phyloP scores from a whole-genome alignment of 768 basidiomycete genomes.

The Lentinula lateritia region DNA sequence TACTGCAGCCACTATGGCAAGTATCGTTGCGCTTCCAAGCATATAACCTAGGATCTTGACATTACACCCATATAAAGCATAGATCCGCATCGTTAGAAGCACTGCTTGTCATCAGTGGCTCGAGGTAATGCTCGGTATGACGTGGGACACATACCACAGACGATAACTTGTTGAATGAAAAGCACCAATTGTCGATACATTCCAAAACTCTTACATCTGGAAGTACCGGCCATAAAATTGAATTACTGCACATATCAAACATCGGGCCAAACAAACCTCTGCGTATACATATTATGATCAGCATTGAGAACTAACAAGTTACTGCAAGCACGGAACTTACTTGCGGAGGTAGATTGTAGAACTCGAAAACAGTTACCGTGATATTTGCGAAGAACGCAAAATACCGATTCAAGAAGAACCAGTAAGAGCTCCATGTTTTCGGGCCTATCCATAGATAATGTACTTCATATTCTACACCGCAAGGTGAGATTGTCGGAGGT shows the following conservation, averaged over 20 bases:
- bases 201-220: constrained; percentile 20
- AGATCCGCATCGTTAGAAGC: constrained; percentile 41
- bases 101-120: constrained; percentile 18
- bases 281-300: background rate
- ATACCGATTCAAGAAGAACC: constrained; percentile 20
- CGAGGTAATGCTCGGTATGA: background rate
- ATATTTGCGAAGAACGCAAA: constrained; percentile 13
- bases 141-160: constrained; percentile 20
- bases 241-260: background rate
- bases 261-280: background rate
- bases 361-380: constrained; percentile 7
- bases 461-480: constrained; percentile 12
- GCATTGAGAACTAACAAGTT: background rate
- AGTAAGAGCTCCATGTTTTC: constrained; percentile 10
- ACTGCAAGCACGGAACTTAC: background rate
- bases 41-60: constrained; percentile 30
- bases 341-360: background rate
- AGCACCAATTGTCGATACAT: constrained; percentile 24
- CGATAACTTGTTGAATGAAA: constrained; percentile 23
- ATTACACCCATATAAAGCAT: constrained; percentile 42
- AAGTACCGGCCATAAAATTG: background rate
- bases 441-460: constrained; percentile 14
- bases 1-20: constrained; percentile 31
- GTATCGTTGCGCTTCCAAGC: constrained; percentile 22
- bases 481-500: background rate